Base-by-base conservation (phyloP, 768 basidiomycete species). In the Inosperma sp. region DNA sequence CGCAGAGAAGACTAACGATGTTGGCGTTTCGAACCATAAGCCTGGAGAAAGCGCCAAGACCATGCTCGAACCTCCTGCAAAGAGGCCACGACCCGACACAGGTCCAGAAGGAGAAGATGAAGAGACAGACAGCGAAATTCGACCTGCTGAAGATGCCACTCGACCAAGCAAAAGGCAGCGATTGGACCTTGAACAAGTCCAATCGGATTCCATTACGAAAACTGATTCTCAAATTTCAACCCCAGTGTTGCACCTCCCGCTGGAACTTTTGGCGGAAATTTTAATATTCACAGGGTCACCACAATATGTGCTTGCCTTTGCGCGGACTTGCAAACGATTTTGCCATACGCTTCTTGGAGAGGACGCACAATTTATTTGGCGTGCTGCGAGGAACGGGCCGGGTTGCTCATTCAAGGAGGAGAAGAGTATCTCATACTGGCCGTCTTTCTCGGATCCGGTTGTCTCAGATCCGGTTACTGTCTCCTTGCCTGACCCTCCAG, bases 181-280 rank as follows among this genome's bases (percentile, higher is more conserved):
- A 6, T 7, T 48, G 14, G 33, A 17, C 7, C 13, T 35, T 17
- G 46, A 48, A 10, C 7, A 48, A 45, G 19, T 16, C 22, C 5
- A 5, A 13, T 25, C 13, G 9, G 30, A 8, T 23, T 21, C 43
- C 21, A 41, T 7, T 12, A 22, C 26, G 12, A 44, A 21, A 25
- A 22, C 23, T 13, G 30, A 33, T 22, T 16, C 47, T 22, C 48
- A 23, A 52, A 50, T 27, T 27, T 29, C 23, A 3, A 19, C 37
- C 29, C 41, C 49, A 5, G 37, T 62, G 25, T n/a, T 58, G 4
- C 51, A 41, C 12, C 60, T 87, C 4, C 86, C 86, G 9, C 60
- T 83, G 33, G 86, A 88, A 57, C 68, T 88, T 12, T 61, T 86
- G 5, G 77, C 80, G 3, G 84, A 85, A 57, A 75, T 87, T 41